Evolutionary conservation across 2,329 filamentous ascomycete genomes (phyloP).

Genomic region (Gyromitra esculenta): DNA sequence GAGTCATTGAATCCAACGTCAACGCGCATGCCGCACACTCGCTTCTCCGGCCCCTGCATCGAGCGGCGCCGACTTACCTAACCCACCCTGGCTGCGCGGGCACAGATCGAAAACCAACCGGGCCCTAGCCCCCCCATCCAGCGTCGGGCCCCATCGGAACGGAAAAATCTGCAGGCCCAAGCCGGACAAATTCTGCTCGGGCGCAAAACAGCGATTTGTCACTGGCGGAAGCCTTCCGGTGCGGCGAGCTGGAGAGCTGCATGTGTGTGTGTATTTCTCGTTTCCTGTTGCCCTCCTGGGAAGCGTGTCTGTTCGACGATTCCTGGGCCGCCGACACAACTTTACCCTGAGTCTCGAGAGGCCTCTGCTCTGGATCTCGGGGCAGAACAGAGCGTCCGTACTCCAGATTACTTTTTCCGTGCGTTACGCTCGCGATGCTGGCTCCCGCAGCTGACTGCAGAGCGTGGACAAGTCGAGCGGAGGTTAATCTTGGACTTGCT

Average conservation of each 20-base stretch:
- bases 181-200: conserved; percentile 23
- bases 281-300: too few relatives aligned
- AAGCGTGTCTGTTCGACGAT: background rate
- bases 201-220: background rate
- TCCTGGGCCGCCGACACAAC: background rate
- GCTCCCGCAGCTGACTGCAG: too few relatives aligned
- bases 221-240: background rate
- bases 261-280: too few relatives aligned
- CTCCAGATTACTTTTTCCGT: too few relatives aligned
- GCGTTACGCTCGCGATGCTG: too few relatives aligned
- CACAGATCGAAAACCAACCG: conserved; percentile 14
- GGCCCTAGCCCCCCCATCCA: conserved; percentile 1
- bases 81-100: background rate
- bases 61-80: background rate
- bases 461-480: too few relatives aligned
- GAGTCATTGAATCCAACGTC: conserved; percentile 33
- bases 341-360: background rate
- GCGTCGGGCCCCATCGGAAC: conserved; percentile 27
- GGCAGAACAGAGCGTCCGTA: too few relatives aligned
- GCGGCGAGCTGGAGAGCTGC: too few relatives aligned
- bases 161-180: conserved; percentile 18
- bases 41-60: background rate
- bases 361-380: background rate
- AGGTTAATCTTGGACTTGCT: too few relatives aligned
- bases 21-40: conserved; percentile 15